Evolutionary conservation across 441 rosid species (phyloP).

Genomic region (Kokia cookei): DNA sequence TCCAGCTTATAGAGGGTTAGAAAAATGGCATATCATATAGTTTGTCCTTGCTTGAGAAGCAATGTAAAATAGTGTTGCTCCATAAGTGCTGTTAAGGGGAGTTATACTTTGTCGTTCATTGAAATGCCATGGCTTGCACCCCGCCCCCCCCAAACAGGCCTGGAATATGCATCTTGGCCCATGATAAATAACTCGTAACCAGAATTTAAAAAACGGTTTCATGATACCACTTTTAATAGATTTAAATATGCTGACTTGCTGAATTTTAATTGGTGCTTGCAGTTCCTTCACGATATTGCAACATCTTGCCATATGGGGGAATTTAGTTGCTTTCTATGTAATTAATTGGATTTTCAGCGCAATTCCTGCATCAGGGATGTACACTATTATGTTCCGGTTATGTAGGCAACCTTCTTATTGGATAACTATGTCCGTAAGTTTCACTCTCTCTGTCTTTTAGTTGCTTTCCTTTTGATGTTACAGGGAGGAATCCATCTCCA

Average conservation of each 20-base stretch:
- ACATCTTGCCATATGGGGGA: slow-evolving; percentile 94
- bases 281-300: slow-evolving; percentile 91
- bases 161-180: not conserved
- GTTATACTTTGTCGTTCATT: not conserved
- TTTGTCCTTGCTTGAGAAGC: not conserved
- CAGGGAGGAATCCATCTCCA: not conserved
- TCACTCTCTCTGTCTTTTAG: not conserved
- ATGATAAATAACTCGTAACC: not conserved
- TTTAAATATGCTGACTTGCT: not conserved
- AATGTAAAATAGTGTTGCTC: not conserved
- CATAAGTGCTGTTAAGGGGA: not conserved
- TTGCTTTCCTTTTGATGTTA: not conserved
- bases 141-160: not conserved
- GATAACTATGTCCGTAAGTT: slow-evolving; percentile 81
- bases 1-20: not conserved
- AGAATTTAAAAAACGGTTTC: not conserved
- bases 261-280: slow-evolving; percentile 24
- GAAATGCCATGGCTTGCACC: not conserved
- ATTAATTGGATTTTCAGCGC: slow-evolving; percentile 87
- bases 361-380: slow-evolving; percentile 88
- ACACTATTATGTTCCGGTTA: slow-evolving; percentile 90
- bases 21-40: not conserved
- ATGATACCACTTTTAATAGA: not conserved
- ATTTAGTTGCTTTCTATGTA: slow-evolving; percentile 67
- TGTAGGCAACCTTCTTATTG: slow-evolving; percentile 86